Conservation (phyloP, 495 filamentous ascomycete species). For the Cryomyces antarcticus region DNA sequence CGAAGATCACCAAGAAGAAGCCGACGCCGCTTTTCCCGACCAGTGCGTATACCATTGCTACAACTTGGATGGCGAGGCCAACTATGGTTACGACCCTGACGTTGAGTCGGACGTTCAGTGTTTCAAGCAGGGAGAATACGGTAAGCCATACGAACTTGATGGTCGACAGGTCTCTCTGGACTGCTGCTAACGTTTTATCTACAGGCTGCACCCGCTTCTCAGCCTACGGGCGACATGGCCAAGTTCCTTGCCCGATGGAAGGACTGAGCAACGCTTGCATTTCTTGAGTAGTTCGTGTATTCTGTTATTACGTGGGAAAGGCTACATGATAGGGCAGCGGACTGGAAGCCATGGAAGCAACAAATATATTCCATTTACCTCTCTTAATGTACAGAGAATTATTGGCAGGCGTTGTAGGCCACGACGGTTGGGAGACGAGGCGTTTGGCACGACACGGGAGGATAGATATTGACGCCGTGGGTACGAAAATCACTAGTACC, state of each 20-base stretch:
- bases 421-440: too few species aligned
- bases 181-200: neutral
- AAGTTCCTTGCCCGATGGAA: slow-evolving; percentile 39
- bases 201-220: slow-evolving; percentile 25
- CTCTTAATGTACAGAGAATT: too few species aligned
- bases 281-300: too few species aligned
- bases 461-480: too few species aligned
- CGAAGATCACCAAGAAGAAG: slow-evolving; percentile 37
- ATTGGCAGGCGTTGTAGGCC: too few species aligned
- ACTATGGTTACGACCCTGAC: slow-evolving; percentile 42
- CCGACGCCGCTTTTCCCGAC: slow-evolving; percentile 39
- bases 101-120: slow-evolving; percentile 32
- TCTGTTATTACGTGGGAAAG: too few species aligned
- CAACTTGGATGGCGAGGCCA: slow-evolving; percentile 31
- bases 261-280: slow-evolving; percentile 20
- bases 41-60: slow-evolving; percentile 37
- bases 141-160: slow-evolving; percentile 25
- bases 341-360: too few species aligned
- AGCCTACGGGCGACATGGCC: slow-evolving; percentile 33
- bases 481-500: too few species aligned
- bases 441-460: too few species aligned
- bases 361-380: too few species aligned
- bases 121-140: slow-evolving; percentile 39
- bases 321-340: too few species aligned
- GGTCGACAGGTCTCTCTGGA: too few species aligned